Conservation (phyloP, 2,329 filamentous ascomycete genomes). For the Monilinia fructicola region DNA sequence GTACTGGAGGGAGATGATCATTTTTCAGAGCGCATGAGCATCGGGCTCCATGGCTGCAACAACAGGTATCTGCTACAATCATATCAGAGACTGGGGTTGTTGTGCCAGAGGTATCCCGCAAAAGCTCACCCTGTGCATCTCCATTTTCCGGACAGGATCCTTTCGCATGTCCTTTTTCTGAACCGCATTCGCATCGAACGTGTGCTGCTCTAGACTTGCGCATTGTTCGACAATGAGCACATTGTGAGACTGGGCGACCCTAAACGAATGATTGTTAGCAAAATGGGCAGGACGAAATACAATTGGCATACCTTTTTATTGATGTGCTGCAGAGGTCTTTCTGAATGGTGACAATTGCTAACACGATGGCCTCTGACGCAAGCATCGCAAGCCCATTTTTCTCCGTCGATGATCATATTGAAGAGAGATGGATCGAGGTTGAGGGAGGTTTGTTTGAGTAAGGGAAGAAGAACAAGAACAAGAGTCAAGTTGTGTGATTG, state of each 20-base stretch:
- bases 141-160: constrained; percentile 55
- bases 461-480: not conserved
- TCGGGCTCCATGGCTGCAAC: constrained; percentile 67
- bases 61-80: constrained; percentile 59
- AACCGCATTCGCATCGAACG: constrained; percentile 94
- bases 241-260: constrained; percentile 95
- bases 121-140: constrained; percentile 43
- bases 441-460: constrained; percentile 20
- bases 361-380: constrained; percentile 98
- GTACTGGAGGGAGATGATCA: constrained; percentile 62
- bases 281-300: not conserved
- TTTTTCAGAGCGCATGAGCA: constrained; percentile 66
- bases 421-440: constrained; percentile 28
- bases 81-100: constrained; percentile 40
- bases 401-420: constrained; percentile 83
- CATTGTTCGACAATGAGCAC: constrained; percentile 91
- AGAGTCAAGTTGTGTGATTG: constrained; percentile 32
- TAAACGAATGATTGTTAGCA: constrained; percentile 26
- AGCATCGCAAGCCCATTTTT: constrained; percentile 90
- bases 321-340: constrained; percentile 89
- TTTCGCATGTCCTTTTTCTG: constrained; percentile 73
- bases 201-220: constrained; percentile 95
- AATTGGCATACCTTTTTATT: constrained; percentile 68
- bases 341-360: constrained; percentile 95
- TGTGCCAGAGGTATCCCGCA: constrained; percentile 31